Evolutionary conservation across 148 eudicot species (phyloP), one percentile per base, ranked within the genome.

Genomic region (Chenopodium berlandieri): DNA sequence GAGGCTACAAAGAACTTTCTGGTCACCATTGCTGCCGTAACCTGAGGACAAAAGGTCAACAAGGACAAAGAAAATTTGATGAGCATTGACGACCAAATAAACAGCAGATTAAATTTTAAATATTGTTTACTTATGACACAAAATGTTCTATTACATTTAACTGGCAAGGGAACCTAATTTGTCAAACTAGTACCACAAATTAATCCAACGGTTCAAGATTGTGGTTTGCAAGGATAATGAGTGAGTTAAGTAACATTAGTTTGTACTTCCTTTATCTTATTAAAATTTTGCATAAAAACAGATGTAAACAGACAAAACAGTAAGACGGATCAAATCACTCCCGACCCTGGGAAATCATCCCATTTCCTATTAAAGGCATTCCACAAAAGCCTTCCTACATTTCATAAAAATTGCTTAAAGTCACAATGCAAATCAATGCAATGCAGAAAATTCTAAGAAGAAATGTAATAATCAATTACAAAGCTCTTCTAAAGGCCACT

Each of bases 1-100:
- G 97, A 92, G 44, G 91, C 82, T 34, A 89, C 68, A 52, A 92
- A 79, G 77, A 92, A 92, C 87, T 88, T 92, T 76, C 83, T 82
- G 31, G 81, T 78, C 27, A 87, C 91, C 71, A 89, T 89, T 77
- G 64, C 64, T 66, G 77, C 69, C 71, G 63, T 60, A 85, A 65
- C 82, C 91, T 86, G 48, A 72, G 25, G 80, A 19, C 60, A 62
- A 56, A 78, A 78, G 63, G 22, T 58, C 78, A 83, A 30, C 73
- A 19, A 60, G 44, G 13, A 73, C 4, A 46, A 40, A 46, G 31
- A 47, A 11, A 0, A 40, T 1, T 16, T 40, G 50, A 40, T 47
- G 20, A 73, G 60, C 6, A 73, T 50, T 56, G 25, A 44, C 8
- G 75, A 44, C 25, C 12, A 44, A 10, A 71, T 2, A 56, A 30